Evolutionary conservation across 2,329 filamentous ascomycete species (phyloP), one percentile per base, ranked within the genome.

Genomic region (Chalara sp.): DNA sequence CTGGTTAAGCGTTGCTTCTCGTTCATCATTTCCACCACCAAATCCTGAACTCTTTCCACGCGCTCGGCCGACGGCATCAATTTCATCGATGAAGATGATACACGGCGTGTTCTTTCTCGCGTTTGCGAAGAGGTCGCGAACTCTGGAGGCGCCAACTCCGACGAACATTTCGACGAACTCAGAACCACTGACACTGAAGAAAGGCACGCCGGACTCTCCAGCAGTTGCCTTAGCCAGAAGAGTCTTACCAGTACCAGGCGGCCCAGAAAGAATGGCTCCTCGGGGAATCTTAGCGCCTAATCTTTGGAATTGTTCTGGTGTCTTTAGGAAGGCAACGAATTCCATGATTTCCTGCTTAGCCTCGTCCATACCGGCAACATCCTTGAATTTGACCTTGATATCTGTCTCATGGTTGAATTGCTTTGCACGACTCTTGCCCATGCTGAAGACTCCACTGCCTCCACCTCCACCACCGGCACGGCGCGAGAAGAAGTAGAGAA

Each of bases 141-240:
- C 93, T 70, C 93, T 83, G 32, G 92, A 97, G 21, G 93, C 89
- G 70, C 93, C 93, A 53, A 99, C 93, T 81, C 93, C 93, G 47
- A 99, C 93, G 67, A 99, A 99, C 92, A 99, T 99, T 72, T 99
- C 93, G 32, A 99, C 92, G 66, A 99, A 99, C 68, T 99, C 93
- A 46, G 93, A 99, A 66, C 93, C 93, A 68, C 90, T 96, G 62
- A 99, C 93, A 64, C 89, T 96, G 79, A 91, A 99, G 78, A 99
- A 99, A 0, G 93, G 93, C 32, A 99, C 93, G 42, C 87, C 86
- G 30, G 93, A 96, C 73, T 99, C 93, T 67, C 93, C 93, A 47
- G 93, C 93, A 7, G 93, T 99, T 11, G 93, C 93, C 74, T 99
- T 99, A 56, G 93, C 93, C 44, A 99, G 81, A 55, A 99, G 74